Evolutionary conservation across 2,329 filamentous ascomycete genomes (phyloP), one percentile per base, ranked within the genome.

Genomic region (Talaromyces atroroseus): DNA sequence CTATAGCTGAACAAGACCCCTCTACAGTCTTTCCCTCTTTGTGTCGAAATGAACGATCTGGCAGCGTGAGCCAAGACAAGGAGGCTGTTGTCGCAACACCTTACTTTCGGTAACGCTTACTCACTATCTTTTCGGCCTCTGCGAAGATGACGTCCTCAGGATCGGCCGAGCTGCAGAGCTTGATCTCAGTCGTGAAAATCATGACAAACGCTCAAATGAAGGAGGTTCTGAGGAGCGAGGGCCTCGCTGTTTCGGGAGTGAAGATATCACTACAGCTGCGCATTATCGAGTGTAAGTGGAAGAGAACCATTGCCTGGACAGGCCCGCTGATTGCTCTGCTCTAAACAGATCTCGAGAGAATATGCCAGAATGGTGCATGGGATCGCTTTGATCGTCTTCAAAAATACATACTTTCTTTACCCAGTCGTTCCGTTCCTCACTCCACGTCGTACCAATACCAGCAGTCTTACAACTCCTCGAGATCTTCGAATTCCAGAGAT

Each of bases 201-300:
- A 71, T 86, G 52, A 76, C 84, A 54, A 85, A 84, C 66, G 77
- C 76, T 58, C 85, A 92, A 65, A 81, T 96, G 49, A 89, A 90
- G 65, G 80, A 80, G 52, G 86, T 97, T 62, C 88, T 92, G 67
- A 82, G 84, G 61, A 78, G 82, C 59, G 89, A 95, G 74, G 82
- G 85, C 48, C 78, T 95, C 36, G 82, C 83, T 62, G 87, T 89
- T 59, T 89, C 87, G 26, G 94, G 94, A 20, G 87, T 94, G 66
- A 99, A 99, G 78, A 83, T 85, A 34, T 82, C 88, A 44, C 77
- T 97, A 58, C 91, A 96, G 73, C 76, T 77, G 58, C 86, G 92
- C 65, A 88, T 96, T 59, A 83, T 87, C 61, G 78, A 83, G 58
- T 82, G 94, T 97, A 79, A 74, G 89, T 84, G 56, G 60, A 5